phyloP scores from a whole-genome alignment of 2,329 filamentous ascomycete genomes.

The Tolypocladium ovalisporum region DNA sequence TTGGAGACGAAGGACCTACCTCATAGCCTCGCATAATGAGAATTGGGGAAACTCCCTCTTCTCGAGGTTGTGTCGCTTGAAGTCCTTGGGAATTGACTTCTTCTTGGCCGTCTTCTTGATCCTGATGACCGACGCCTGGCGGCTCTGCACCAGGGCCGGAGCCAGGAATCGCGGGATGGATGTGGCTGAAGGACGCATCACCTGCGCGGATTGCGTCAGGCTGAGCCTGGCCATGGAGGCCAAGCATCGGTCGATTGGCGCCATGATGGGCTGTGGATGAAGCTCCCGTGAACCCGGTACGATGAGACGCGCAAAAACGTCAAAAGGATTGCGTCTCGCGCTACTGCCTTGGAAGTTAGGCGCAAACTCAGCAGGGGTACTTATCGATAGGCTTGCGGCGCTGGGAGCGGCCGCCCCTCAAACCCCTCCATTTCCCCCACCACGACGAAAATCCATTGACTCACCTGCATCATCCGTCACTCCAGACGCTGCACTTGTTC shows the following conservation, averaged over 20 bases:
- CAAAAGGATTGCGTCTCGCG: neutral
- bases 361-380: slow-evolving; percentile 3
- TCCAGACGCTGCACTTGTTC: neutral
- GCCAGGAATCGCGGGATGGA: slow-evolving; percentile 38
- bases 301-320: neutral
- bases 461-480: slow-evolving; percentile 6
- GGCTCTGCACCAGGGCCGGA: slow-evolving; percentile 33
- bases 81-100: slow-evolving; percentile 52
- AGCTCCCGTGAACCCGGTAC: slow-evolving; percentile 12
- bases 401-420: slow-evolving; percentile 1
- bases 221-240: slow-evolving; percentile 42
- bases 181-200: slow-evolving; percentile 28
- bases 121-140: slow-evolving; percentile 27
- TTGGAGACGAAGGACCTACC: slow-evolving; percentile 37
- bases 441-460: slow-evolving; percentile 14
- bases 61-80: slow-evolving; percentile 55
- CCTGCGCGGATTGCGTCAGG: slow-evolving; percentile 26
- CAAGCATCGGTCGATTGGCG: slow-evolving; percentile 40
- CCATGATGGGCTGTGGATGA: slow-evolving; percentile 28
- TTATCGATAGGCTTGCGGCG: slow-evolving; percentile 13
- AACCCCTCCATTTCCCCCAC: slow-evolving; percentile 13
- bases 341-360: slow-evolving; percentile 16
- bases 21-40: slow-evolving; percentile 84
- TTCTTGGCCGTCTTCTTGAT: slow-evolving; percentile 45
- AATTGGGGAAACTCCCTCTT: slow-evolving; percentile 56